Percentiles rank a stretch among this genome's conserved stretches.
phyloP scores from a whole-genome alignment of 2,329 filamentous ascomycete genomes.

The Orbilia blumenaviensis region DNA sequence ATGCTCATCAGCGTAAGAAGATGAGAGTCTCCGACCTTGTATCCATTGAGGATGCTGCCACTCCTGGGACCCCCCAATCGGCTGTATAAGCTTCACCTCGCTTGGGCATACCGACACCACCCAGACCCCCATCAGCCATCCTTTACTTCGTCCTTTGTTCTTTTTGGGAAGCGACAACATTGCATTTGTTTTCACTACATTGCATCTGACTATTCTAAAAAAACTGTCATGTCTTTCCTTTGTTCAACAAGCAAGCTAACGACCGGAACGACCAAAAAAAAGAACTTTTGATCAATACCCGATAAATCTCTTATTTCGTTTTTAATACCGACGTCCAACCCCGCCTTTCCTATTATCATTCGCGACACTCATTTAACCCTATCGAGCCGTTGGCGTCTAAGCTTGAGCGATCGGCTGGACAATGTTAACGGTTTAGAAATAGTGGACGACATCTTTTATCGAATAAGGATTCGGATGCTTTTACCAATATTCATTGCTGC shows the following conservation, averaged over 20 bases:
- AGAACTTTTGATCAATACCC: constrained; percentile 40
- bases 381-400: background rate
- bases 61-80: constrained; percentile 49
- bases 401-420: constrained; percentile 10
- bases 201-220: constrained; percentile 24
- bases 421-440: background rate
- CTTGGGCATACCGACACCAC: constrained; percentile 29
- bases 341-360: constrained; percentile 19
- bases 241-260: constrained; percentile 45
- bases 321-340: constrained; percentile 51
- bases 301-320: constrained; percentile 53
- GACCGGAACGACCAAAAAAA: constrained; percentile 54
- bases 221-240: constrained; percentile 51
- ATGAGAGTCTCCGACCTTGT: constrained; percentile 58
- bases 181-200: constrained; percentile 37
- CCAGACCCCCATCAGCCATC: background rate
- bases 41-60: constrained; percentile 51
- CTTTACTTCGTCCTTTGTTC: constrained; percentile 24
- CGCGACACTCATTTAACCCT: constrained; percentile 31
- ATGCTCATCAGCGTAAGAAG: constrained; percentile 57
- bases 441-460: constrained; percentile 38
- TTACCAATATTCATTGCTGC: constrained; percentile 53
- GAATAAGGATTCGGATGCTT: constrained; percentile 50
- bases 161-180: constrained; percentile 45
- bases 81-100: constrained; percentile 44